phyloP scores from a whole-genome alignment of 495 filamentous ascomycete genomes.

The Penicillium ochrochloron region DNA sequence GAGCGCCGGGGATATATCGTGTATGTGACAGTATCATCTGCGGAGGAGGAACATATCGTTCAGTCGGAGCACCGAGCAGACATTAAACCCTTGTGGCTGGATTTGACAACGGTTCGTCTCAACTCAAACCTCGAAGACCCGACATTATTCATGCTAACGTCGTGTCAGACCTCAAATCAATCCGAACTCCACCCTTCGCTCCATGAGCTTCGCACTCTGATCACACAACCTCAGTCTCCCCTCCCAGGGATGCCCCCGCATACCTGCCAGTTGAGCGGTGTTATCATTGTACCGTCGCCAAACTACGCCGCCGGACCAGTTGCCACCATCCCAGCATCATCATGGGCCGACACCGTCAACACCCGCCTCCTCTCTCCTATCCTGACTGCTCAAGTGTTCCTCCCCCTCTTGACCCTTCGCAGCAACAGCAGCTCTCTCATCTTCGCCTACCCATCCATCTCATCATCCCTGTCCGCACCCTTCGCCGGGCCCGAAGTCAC shows the following conservation, averaged over 20 bases:
- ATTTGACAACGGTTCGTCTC: conserved; percentile 63
- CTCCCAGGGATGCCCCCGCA: conserved; percentile 73
- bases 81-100: conserved; percentile 79
- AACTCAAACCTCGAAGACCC: neutral
- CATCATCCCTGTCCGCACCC: conserved; percentile 78
- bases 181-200: conserved; percentile 57
- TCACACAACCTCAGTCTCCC: conserved; percentile 72
- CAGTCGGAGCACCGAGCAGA: conserved; percentile 75
- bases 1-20: conserved; percentile 94
- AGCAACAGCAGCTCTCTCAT: conserved; percentile 64
- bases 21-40: conserved; percentile 77
- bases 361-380: conserved; percentile 91
- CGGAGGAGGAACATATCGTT: conserved; percentile 81
- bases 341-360: conserved; percentile 88
- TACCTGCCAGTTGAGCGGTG: conserved; percentile 72
- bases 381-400: conserved; percentile 81
- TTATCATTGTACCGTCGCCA: conserved; percentile 70
- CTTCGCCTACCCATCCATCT: conserved; percentile 82
- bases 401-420: conserved; percentile 70
- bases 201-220: conserved; percentile 58
- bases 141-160: conserved; percentile 23
- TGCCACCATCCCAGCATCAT: conserved; percentile 77
- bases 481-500: conserved; percentile 84
- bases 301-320: conserved; percentile 74
- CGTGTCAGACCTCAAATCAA: conserved; percentile 55